Percentiles rank a stretch among this genome's conserved stretches.
phyloP scores from a whole-genome alignment of 1,284 basidiomycete species.

The Sanghuangporus weigelae region DNA sequence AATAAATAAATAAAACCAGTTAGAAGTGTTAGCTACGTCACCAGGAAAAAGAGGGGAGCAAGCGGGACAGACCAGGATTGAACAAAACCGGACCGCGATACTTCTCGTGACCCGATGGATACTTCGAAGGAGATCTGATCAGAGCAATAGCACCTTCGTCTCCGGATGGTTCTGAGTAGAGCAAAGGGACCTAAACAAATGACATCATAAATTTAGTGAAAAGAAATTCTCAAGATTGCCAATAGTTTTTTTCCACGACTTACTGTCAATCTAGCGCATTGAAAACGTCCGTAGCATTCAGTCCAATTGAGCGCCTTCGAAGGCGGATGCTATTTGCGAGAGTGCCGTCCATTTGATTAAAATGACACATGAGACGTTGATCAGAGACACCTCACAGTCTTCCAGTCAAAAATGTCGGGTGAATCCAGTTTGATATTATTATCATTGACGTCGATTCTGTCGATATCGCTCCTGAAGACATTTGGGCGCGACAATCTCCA shows the following conservation, averaged over 20 bases:
- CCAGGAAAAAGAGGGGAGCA: background rate
- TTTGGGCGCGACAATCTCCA: too few species aligned
- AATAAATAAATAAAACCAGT: too few species aligned
- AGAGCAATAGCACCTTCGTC: slow-evolving; percentile 27
- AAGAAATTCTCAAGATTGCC: background rate
- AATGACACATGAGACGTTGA: too few species aligned
- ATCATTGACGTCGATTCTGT: too few species aligned
- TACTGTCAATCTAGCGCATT: slow-evolving; percentile 9
- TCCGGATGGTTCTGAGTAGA: slow-evolving; percentile 26
- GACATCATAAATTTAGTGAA: background rate
- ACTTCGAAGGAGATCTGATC: slow-evolving; percentile 22
- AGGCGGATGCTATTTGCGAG: background rate
- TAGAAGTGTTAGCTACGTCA: background rate
- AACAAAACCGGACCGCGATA: slow-evolving; percentile 30
- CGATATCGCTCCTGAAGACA: too few species aligned
- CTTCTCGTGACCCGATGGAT: slow-evolving; percentile 19
- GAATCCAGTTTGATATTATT: too few species aligned
- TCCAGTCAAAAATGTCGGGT: too few species aligned
- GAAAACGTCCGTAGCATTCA: slow-evolving; percentile 4
- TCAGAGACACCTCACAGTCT: too few species aligned
- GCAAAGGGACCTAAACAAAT: slow-evolving; percentile 25
- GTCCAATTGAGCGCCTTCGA: slow-evolving; percentile 7
- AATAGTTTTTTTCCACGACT: background rate
- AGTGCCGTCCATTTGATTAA: too few species aligned
- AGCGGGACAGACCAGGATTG: slow-evolving; percentile 26